A percentile compares a stretch with the other conserved stretches of the same genome.
These are phyloP conservation scores for Ceratocystis cacaofunesta DNA, from an alignment of 2,329 filamentous ascomycete species.

Conservation along the genomic window DNA sequence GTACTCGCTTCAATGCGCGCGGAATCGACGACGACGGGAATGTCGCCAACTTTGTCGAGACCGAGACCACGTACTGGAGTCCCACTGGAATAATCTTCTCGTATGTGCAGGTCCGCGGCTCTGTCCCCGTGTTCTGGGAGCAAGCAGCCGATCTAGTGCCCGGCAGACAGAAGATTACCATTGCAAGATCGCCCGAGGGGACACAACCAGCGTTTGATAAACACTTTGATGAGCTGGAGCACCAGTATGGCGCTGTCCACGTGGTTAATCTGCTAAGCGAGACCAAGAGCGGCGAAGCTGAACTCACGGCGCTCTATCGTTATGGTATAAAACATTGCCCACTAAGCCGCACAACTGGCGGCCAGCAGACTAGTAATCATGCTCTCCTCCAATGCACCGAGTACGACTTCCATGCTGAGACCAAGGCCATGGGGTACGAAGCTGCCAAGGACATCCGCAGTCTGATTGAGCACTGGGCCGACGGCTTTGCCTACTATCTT, in stretches of 20 bases:
- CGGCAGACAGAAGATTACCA: slow-evolving; percentile 83
- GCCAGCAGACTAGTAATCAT: slow-evolving; percentile 38
- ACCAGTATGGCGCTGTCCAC: slow-evolving; percentile 79
- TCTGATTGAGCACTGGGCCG: slow-evolving; percentile 63
- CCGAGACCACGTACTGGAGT: slow-evolving; percentile 83
- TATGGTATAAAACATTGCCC: slow-evolving; percentile 62
- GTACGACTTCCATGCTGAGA: slow-evolving; percentile 94
- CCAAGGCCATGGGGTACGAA: slow-evolving; percentile 75
- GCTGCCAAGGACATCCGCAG: slow-evolving; percentile 72
- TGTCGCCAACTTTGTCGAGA: slow-evolving; percentile 98
- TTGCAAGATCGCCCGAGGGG: slow-evolving; percentile 77
- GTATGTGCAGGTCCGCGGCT: slow-evolving; percentile 83
- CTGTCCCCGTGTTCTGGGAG: slow-evolving; percentile 95
- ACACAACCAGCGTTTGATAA: slow-evolving; percentile 91
- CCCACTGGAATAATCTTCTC: slow-evolving; percentile 70
- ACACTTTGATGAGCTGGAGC: slow-evolving; percentile 77
- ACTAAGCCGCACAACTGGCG: slow-evolving; percentile 39
- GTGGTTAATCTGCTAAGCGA: slow-evolving; percentile 89
- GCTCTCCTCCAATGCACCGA: slow-evolving; percentile 67
- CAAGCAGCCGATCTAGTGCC: slow-evolving; percentile 77
- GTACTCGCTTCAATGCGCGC: slow-evolving; percentile 90
- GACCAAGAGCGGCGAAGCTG: slow-evolving; percentile 70
- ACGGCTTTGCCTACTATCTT: slow-evolving; percentile 85
- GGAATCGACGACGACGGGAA: slow-evolving; percentile 96
- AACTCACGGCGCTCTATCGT: slow-evolving; percentile 67